These are phyloP conservation scores for Hordeum pubiflorum DNA, from an alignment of 202 grass and related monocot species.

Conservation along the genomic window DNA sequence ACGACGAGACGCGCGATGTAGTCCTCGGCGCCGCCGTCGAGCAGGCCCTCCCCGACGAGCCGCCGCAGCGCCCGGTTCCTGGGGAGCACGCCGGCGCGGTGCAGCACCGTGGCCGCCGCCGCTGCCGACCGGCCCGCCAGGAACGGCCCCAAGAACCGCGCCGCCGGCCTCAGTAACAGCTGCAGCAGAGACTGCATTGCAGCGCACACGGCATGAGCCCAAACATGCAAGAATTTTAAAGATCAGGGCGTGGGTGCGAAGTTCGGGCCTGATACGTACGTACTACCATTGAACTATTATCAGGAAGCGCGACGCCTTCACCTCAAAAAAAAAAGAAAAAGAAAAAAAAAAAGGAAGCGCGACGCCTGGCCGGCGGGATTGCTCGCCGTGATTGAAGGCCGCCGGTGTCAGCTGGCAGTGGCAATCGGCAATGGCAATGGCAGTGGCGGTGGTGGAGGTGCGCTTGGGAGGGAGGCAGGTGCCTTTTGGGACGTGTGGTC, in stretches of 20 bases:
- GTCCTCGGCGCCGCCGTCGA: neutral
- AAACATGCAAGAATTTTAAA: too few species aligned
- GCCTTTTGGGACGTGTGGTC: neutral
- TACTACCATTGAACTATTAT: neutral
- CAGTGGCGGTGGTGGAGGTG: neutral
- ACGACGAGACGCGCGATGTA: constrained; percentile 45
- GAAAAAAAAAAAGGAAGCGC: too few species aligned
- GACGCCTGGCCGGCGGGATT: neutral
- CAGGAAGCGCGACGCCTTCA: too few species aligned
- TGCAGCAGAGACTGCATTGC: constrained; percentile 33
- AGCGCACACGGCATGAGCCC: neutral
- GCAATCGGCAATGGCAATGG: neutral
- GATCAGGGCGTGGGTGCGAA: neutral
- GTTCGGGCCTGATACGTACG: neutral
- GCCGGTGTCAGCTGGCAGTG: neutral
- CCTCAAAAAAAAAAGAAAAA: too few species aligned
- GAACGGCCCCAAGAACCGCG: constrained; percentile 21
- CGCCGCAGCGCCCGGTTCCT: constrained; percentile 45
- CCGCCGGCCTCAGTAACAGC: constrained; percentile 33
- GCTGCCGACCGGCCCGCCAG: neutral
- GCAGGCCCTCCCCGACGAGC: constrained; percentile 38
- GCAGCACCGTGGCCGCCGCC: constrained; percentile 41
- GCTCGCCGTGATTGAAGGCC: neutral
- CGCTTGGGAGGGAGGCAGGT: neutral
- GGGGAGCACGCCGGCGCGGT: constrained; percentile 50